Base-by-base conservation (phyloP, 179 eudicot species). In the Heliamphora pulchella region DNA sequence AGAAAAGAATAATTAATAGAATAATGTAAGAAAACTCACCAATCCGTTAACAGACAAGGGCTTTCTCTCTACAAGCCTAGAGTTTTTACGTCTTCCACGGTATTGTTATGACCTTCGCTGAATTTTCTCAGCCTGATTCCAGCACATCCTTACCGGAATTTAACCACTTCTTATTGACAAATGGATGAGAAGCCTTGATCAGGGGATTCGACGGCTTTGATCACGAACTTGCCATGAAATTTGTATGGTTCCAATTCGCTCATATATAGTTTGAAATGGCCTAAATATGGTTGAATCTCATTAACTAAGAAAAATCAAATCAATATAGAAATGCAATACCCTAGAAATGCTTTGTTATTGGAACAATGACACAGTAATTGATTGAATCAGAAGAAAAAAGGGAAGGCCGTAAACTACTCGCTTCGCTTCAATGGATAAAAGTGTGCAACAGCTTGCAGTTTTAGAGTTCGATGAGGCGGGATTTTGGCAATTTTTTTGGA, bases 241-340 rank as follows among this genome's bases (percentile, higher is more conserved):
- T 93, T 94, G 5, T 84, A 86, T 41, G 93, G 70, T 79, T 92
- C 88, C 90, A 93, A 51, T 81, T 86, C 83, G 71, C 86, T 84
- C 81, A 31, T 31, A 31, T 85, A 86, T 50, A 96, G 88, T 87
- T 86, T 92, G 88, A 96, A 96, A 87, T 87, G 81, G 43, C 61
- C 78, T 20, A 89, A 53, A 55, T 61, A 68, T 4, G 86, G 80
- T 80, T 89, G 79, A 72, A 71, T 53, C 46, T 48, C 71, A 78
- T 66, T 10, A 47, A 3, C 54, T 9, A 5, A 18, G 2, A 8
- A 31, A 31, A 31, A 31, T 31, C 31, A 31, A 31, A 31, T 31
- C 31, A 31, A 31, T 31, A 31, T 31, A 31, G 31, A 31, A 31
- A 31, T 31, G 0, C 31, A 31, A 31, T 63, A 65, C 79, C 79